These are phyloP conservation scores for Trichophyton equinum DNA, from an alignment of 2,329 filamentous ascomycete genomes.

Conservation along the genomic window DNA sequence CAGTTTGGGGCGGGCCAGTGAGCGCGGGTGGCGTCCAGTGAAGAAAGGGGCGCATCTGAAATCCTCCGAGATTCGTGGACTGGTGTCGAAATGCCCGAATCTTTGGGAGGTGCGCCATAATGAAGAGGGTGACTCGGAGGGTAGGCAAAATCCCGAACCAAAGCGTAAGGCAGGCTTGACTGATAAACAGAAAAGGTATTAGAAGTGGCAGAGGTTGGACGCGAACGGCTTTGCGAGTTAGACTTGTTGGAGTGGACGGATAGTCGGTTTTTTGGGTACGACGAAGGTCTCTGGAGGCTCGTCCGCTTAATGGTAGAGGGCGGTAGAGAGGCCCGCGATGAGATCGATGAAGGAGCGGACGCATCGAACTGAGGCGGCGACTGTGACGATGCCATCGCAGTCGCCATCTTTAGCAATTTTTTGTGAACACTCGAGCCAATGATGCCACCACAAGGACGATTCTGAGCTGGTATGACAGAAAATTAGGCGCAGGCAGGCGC, in stretches of 20 bases:
- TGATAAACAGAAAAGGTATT: conserved; percentile 71
- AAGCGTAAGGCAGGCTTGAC: conserved; percentile 74
- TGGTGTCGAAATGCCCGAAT: conserved; percentile 72
- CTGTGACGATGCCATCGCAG: conserved; percentile 27
- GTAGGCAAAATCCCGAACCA: conserved; percentile 94
- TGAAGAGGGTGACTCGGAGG: conserved; percentile 70
- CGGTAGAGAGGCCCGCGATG: conserved; percentile 35
- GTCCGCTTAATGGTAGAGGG: conserved; percentile 45
- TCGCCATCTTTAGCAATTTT: conserved; percentile 16
- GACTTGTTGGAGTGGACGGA: conserved; percentile 73
- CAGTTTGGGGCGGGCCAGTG: conserved; percentile 43
- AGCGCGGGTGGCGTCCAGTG: conserved; percentile 57
- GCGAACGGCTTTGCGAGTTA: conserved; percentile 47
- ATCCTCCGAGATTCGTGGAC: conserved; percentile 65
- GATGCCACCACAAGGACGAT: not conserved
- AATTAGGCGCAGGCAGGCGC: not conserved
- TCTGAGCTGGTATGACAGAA: not conserved
- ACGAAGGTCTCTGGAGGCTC: conserved; percentile 55
- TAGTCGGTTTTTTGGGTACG: conserved; percentile 66
- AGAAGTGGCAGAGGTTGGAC: conserved; percentile 68
- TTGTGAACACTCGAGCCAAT: not conserved
- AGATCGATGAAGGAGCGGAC: conserved; percentile 19
- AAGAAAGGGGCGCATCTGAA: conserved; percentile 64
- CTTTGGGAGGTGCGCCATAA: conserved; percentile 77
- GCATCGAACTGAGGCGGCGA: conserved; percentile 20